These are phyloP conservation scores for Rubia tinctorum DNA, from an alignment of 305 asterid genomes.

Conservation along the genomic window DNA sequence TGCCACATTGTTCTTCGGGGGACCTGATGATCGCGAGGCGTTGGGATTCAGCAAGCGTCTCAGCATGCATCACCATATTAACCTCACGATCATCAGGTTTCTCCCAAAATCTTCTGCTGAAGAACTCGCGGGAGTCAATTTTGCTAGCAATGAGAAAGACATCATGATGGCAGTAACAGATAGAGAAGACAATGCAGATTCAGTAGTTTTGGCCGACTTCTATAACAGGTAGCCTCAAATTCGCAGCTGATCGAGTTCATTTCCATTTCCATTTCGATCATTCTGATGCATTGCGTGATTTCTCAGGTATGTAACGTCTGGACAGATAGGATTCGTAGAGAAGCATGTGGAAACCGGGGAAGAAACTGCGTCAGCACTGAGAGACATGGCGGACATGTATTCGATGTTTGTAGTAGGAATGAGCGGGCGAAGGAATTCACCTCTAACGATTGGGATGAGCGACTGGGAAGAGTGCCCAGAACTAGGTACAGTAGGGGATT, in stretches of 20 bases:
- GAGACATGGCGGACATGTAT: slow-evolving; percentile 96
- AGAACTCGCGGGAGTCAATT: slow-evolving; percentile 48
- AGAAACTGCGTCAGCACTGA: slow-evolving; percentile 67
- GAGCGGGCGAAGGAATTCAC: slow-evolving; percentile 64
- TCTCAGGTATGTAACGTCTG: slow-evolving; percentile 80
- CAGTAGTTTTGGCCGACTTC: slow-evolving; percentile 59
- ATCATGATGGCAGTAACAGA: slow-evolving; percentile 69
- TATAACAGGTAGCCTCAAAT: slow-evolving; percentile 57
- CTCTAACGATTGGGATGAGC: slow-evolving; percentile 76
- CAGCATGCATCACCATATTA: slow-evolving; percentile 77
- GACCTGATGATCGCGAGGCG: slow-evolving; percentile 97
- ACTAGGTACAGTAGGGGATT: slow-evolving; percentile 96
- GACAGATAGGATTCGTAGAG: slow-evolving; percentile 88
- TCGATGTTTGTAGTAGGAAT: slow-evolving; percentile 89
- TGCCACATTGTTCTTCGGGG: slow-evolving; percentile 86
- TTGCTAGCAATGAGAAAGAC: slow-evolving; percentile 55
- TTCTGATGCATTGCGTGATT: slow-evolving; percentile 3
- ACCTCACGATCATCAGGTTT: slow-evolving; percentile 85
- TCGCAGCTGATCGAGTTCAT: background rate
- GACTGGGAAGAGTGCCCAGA: slow-evolving; percentile 99
- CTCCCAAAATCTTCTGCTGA: slow-evolving; percentile 39
- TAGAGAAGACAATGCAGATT: slow-evolving; percentile 60
- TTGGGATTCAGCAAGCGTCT: slow-evolving; percentile 80
- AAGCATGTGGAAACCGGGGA: slow-evolving; percentile 76
- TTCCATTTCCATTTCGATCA: background rate